Percentiles rank a stretch among this genome's conserved stretches.
These are phyloP conservation scores for Osmanthus fragrans DNA, from an alignment of 257 asterid species.

Conservation along the genomic window DNA sequence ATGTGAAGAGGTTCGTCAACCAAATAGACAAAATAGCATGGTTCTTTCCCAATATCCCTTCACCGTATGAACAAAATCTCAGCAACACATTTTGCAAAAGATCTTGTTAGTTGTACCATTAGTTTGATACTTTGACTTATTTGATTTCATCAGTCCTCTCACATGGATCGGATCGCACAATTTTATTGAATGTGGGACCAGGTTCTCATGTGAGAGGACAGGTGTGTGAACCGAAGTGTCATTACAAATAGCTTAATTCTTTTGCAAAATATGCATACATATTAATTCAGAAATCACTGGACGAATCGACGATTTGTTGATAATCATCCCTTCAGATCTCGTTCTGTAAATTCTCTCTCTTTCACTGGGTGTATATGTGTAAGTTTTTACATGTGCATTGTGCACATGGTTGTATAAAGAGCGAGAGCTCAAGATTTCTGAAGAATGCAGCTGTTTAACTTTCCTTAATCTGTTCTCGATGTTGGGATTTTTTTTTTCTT, in stretches of 20 bases:
- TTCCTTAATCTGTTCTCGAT: neutral
- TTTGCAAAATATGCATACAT: neutral
- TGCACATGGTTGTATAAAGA: neutral
- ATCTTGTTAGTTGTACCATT: no score
- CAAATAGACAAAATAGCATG: no score
- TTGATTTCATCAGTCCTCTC: no score
- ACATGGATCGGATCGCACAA: no score
- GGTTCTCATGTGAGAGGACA: no score
- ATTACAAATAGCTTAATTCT: no score
- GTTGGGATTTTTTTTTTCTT: neutral
- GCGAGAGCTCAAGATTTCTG: neutral
- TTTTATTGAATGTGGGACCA: no score
- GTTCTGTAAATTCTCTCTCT: neutral
- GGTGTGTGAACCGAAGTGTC: no score
- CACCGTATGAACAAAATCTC: neutral
- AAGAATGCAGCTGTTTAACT: neutral
- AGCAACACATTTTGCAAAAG: neutral
- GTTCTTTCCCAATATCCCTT: neutral
- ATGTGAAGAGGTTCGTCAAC: no score
- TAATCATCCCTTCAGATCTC: neutral
- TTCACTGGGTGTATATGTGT: neutral
- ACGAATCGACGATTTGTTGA: neutral
- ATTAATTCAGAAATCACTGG: neutral
- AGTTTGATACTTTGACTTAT: no score
- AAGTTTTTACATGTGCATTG: neutral